Evolutionary conservation across 345 rosid genomes (phyloP), one percentile per base, ranked within the genome.

Genomic region (Kernera saxatilis): DNA sequence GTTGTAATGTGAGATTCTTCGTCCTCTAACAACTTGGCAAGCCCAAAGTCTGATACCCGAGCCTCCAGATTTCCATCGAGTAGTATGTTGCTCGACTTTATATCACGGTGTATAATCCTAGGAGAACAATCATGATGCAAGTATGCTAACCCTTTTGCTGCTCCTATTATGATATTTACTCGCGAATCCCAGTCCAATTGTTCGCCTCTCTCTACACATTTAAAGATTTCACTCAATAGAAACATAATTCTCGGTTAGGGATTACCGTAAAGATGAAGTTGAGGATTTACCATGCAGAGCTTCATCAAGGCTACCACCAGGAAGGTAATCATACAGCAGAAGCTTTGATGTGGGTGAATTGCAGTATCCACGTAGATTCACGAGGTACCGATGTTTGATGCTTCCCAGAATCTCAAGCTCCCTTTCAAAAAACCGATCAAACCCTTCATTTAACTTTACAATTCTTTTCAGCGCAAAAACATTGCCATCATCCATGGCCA

Each of bases 371-470:
- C 99, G 84, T 80, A 91, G 80, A 82, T 91, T 94, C 74, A 94
- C 99, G 66, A 94, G 80, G 81, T 89, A 86, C 11, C 99, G 93
- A 22, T 94, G 96, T 71, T 94, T 94, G 75, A 92, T 92, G 87
- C 99, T 94, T 70, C 97, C 99, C 56, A 94, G 97, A 82, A 94
- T 94, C 77, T 89, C 92, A 59, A 94, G 99, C 81, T 92, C 98
- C 75, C 99, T 84, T 79, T 91, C 99, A 32, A 94, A 94, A 82
- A 88, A 94, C 46, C 98, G 91, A 78, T 94, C 91, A 77, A 94
- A 89, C 19, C 96, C 95, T 53, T 87, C 99, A 52, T 94, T 92
- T 80, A 94, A 67, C 82, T 88, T 94, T 21, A 88, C 81, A 65
- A 94, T 92, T 77, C 84, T 83, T 80, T 94, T 94, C 68, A 94